These are phyloP conservation scores for Arthroderma uncinatum DNA, from an alignment of 2,329 filamentous ascomycete species.

Conservation along the genomic window DNA sequence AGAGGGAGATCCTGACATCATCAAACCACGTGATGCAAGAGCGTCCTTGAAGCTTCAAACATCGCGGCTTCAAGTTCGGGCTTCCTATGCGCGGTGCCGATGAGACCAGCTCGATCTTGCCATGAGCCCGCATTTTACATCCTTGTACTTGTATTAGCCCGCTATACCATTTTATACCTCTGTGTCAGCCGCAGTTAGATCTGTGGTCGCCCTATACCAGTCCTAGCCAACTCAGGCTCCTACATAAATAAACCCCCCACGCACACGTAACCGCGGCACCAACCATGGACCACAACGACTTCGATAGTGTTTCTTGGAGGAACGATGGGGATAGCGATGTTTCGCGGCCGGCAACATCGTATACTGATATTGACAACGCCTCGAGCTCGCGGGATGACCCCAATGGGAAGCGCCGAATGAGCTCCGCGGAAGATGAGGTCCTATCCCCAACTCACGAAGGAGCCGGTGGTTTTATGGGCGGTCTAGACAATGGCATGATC, in stretches of 20 bases:
- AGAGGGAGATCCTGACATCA: not conserved
- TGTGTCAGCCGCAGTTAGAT: not conserved
- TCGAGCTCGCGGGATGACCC: constrained; percentile 26
- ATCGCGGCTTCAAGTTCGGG: not conserved
- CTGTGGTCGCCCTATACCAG: not conserved
- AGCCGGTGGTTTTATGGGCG: constrained; percentile 48
- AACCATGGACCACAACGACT: constrained; percentile 52
- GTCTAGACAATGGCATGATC: constrained; percentile 61
- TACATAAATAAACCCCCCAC: not conserved
- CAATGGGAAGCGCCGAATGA: constrained; percentile 41
- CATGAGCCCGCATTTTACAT: not conserved
- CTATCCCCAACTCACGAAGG: constrained; percentile 43
- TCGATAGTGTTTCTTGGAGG: constrained; percentile 71
- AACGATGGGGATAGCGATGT: constrained; percentile 46
- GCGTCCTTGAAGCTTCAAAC: not conserved
- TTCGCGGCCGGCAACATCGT: constrained; percentile 32
- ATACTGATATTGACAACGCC: constrained; percentile 29
- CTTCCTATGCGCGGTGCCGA: not conserved
- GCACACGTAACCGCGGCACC: not conserved
- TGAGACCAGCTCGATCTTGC: not conserved
- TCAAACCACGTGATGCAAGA: not conserved
- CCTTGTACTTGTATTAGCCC: not conserved
- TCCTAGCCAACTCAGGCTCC: not conserved
- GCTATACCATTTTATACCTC: not conserved
- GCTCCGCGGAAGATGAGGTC: constrained; percentile 35